Evolutionary conservation across 352 stramenopile species (phyloP), one percentile per base, ranked within the genome.

Genomic region (Globisporangium yorkense): DNA sequence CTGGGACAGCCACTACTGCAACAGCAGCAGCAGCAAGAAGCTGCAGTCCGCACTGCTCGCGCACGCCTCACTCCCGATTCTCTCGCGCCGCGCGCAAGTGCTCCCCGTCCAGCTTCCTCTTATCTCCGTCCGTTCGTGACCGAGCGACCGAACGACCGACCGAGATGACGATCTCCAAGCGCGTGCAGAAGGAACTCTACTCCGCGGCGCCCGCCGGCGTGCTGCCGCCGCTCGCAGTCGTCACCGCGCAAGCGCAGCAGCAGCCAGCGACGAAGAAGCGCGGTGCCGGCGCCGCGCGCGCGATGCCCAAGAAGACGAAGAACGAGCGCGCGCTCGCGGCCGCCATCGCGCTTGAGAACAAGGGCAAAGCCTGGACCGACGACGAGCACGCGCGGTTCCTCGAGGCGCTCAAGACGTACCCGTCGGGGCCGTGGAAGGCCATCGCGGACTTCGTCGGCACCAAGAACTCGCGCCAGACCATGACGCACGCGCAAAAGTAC

Each of bases 361-460:
- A 86, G 63, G 76, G 76, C 44, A 75, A 79, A 53, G 67, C 74
- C 0, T 87, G 76, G 76, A 87, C 76, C 3, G 54, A 57, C 16
- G 70, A 70, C 39, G 76, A 87, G 61, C 76, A 87, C 59, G 69
- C 69, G 52, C 74, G 72, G 27, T 87, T 87, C 60, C 74, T 87
- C 41, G 62, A 77, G 39, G 76, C 76, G 31, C 67, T 83, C n/a
- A 71, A 82, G 40, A 59, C 72, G 53, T 84, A 70, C 55, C 76
- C 76, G 40, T 84, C 75, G 0, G 76, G 76, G 1, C 76, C 76
- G 46, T 87, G 76, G 76, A 87, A 84, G 51, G 67, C 71, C 47
- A 84, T 87, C 46, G 76, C 76, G 12, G 70, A 75, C 48, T 81
- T 77, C 57, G 74, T 87, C 20, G 69, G 74, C 43, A 81, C 76